Evolutionary conservation across 2,329 filamentous ascomycete genomes (phyloP), one percentile per base, ranked within the genome.

Genomic region (Intubia oerlemansii): DNA sequence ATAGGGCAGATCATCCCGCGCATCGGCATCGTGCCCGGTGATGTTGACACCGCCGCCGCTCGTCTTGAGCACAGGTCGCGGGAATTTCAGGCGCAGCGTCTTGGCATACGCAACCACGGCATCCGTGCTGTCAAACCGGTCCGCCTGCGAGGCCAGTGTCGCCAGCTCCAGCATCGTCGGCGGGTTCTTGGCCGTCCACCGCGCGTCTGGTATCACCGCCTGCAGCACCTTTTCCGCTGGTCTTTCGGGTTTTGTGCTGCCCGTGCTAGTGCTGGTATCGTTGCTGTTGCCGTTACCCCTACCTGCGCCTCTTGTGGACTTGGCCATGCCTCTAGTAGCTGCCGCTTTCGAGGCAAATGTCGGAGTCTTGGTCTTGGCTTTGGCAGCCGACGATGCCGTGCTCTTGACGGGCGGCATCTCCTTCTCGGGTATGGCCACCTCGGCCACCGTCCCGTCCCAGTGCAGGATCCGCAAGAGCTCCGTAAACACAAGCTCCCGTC

Each of bases 391-490:
- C n/a, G n/a, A n/a, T n/a, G n/a, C n/a, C n/a, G n/a, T n/a, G n/a
- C n/a, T n/a, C n/a, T n/a, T n/a, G n/a, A n/a, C n/a, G n/a, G n/a
- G n/a, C n/a, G n/a, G n/a, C n/a, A n/a, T n/a, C n/a, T n/a, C n/a
- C n/a, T n/a, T n/a, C n/a, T n/a, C n/a, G n/a, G n/a, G n/a, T n/a
- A n/a, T n/a, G 5, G 22, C 14, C 4, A 30, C 25, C 2, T 22
- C 24, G 13, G 24, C 31, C 13, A 33, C 19, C 10, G 21, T 21
- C 13, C 63, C 58, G 27, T 51, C 50, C 14, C 58, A 58, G 43
- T 82, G 76, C 12, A 80, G 51, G 12, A 77, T 63, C 12, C 60
- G 54, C 15, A 82, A 50, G 39, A 82, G 65, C 43, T 80, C 76
- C 27, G 59, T 60, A 37, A 77, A 66, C n/a, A 66, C 56, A 6